Percentiles rank a stretch among this genome's conserved stretches.
phyloP scores from a whole-genome alignment of 768 basidiomycete genomes.

The Agrocybe praecox region DNA sequence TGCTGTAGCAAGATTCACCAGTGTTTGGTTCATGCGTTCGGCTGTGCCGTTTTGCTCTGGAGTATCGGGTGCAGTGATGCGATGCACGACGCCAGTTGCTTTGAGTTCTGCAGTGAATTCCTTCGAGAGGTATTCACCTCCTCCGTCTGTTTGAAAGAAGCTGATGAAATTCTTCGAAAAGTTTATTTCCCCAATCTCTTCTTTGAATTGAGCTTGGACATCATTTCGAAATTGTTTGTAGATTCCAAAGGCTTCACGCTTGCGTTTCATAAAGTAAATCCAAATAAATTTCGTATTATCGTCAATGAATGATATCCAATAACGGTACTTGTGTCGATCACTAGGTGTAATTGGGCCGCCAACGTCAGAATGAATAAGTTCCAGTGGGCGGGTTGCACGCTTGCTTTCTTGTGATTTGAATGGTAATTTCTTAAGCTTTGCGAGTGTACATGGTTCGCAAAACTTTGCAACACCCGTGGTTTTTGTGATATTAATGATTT shows the following conservation, averaged over 20 bases:
- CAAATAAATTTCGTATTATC: conserved; percentile 9
- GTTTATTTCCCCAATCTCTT: conserved; percentile 6
- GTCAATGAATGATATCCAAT: conserved; percentile 20
- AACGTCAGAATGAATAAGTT: conserved; percentile 12
- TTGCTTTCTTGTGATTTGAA: conserved; percentile 8
- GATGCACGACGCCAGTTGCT: conserved; percentile 3
- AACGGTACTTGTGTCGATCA: conserved; percentile 9
- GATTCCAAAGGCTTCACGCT: conserved; percentile 6
- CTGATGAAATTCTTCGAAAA: conserved; percentile 1
- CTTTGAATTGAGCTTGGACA: conserved; percentile 3
- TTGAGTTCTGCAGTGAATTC: conserved; percentile 5
- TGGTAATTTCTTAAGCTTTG: conserved; percentile 12
- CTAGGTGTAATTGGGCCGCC: conserved; percentile 12
- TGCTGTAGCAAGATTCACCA: conserved; percentile 19
- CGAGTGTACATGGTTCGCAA: conserved; percentile 10
- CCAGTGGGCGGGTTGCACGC: conserved; percentile 5
- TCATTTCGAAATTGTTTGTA: conserved; percentile 6
- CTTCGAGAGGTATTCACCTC: conserved; percentile 9
- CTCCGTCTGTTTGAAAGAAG: conserved; percentile 9
- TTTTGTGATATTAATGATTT: background rate
- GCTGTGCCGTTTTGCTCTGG: conserved; percentile 31
- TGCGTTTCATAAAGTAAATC: conserved; percentile 14
- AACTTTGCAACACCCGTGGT: conserved; percentile 3
- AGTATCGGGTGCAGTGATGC: conserved; percentile 10
- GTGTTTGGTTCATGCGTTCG: conserved; percentile 28